A percentile compares a stretch with the other conserved stretches of the same genome.
phyloP scores from a whole-genome alignment of 352 stramenopile genomes.

The Globisporangium uncinulatum region DNA sequence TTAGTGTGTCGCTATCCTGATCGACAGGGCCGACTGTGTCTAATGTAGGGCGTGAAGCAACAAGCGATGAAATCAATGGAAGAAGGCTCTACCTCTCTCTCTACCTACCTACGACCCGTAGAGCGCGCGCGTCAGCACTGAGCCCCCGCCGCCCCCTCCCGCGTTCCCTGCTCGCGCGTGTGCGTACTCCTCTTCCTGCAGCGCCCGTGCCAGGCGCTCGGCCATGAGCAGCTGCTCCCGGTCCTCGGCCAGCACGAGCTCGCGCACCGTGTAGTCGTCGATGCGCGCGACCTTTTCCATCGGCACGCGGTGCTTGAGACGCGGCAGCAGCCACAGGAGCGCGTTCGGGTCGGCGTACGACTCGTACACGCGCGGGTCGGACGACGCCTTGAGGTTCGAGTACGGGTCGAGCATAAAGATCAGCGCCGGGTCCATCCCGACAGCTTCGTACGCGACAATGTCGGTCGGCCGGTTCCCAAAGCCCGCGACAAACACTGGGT shows the following conservation, averaged over 20 bases:
- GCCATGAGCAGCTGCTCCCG: constrained; percentile 66
- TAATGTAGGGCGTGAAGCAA: too few species aligned
- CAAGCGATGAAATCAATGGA: neutral
- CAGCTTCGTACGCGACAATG: constrained; percentile 69
- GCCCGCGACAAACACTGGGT: constrained; percentile 79
- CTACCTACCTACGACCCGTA: constrained; percentile 7
- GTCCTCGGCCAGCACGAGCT: constrained; percentile 73
- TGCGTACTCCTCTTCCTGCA: constrained; percentile 67
- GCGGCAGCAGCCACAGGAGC: constrained; percentile 70
- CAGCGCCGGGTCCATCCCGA: constrained; percentile 58
- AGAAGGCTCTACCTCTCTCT: neutral
- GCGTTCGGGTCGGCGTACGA: constrained; percentile 80
- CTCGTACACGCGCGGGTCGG: constrained; percentile 60
- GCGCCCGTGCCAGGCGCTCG: constrained; percentile 44
- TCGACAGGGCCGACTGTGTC: too few species aligned
- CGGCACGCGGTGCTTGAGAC: constrained; percentile 78
- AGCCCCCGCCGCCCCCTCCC: constrained; percentile 17
- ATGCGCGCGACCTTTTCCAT: constrained; percentile 73
- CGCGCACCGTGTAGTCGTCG: constrained; percentile 77
- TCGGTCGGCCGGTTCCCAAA: constrained; percentile 85
- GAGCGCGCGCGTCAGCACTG: constrained; percentile 9
- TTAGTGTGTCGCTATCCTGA: too few species aligned
- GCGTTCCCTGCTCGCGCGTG: constrained; percentile 22
- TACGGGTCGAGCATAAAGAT: constrained; percentile 85
- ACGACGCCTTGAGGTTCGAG: constrained; percentile 63